Evolutionary conservation across 495 filamentous ascomycete species (phyloP), one percentile per base, ranked within the genome.

Genomic region (Astrothelium subdiscretum): DNA sequence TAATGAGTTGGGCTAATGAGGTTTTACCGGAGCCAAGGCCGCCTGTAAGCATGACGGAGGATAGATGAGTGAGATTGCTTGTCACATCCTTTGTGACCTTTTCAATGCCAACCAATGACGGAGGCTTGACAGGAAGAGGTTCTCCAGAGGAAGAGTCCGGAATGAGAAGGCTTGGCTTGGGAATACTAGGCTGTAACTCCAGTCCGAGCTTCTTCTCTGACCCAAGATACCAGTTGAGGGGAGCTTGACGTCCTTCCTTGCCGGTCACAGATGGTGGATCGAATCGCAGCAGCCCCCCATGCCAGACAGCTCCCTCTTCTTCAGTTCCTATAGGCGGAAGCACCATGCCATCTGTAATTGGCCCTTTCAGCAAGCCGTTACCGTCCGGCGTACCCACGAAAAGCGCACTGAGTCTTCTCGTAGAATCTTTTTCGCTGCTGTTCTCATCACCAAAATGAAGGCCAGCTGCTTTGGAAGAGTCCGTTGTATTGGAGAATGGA

Each of bases 1-100:
- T 87, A 11, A 95, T 71, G 0, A 88, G 72, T 20, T 82, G 80
- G 11, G 82, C 78, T 24, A 97, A 79, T 1, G 84, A 83, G 15
- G 90, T 88, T 76, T 98, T 98, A 42, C 94, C 94, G 35, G 91
- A 83, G 1, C 95, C 92, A 42, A 95, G 82, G 4, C 89, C 90
- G 31, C 94, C 94, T 0, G 90, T 90, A 43, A 98, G 70, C 22
- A 98, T 78, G 6, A 96, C 87, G 0, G 95, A 97, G 0, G 91
- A 96, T 61, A 87, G 84, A 62, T 95, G 89, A 1, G 84, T 83
- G 15, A 98, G 74, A 65, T 91, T 87, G 13, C 80, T 81, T 26
- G 82, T 75, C 24, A 94, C 76, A 65, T 92, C 83, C 3, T 79
- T 76, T 42, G 92, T 83, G 0, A 95, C 75, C 1, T 77, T 74